Evolutionary conservation across 1,284 basidiomycete genomes (phyloP).

Genomic region (Prillingera fragicola): DNA sequence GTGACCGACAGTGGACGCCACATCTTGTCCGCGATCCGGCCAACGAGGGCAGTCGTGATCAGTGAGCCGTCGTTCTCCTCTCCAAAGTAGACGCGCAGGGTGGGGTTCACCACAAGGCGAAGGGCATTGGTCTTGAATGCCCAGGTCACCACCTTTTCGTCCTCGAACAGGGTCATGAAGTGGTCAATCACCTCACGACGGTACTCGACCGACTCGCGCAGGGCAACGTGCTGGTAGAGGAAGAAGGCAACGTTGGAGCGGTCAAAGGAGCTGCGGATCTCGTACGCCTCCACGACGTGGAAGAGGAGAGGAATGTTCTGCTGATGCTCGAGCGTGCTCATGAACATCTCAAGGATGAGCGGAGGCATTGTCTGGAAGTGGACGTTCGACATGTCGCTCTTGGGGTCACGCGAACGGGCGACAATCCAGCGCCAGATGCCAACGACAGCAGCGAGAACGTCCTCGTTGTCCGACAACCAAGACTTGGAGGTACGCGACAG

Average conservation of each 20-base stretch:
- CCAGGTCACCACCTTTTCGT: conserved; percentile 58
- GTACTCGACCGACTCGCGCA: conserved; percentile 55
- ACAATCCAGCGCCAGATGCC: conserved; percentile 61
- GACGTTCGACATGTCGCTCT: conserved; percentile 47
- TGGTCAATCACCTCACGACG: conserved; percentile 76
- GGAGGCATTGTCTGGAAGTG: conserved; percentile 62
- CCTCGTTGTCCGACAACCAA: conserved; percentile 54
- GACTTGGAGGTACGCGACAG: conserved; percentile 61
- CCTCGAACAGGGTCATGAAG: conserved; percentile 79
- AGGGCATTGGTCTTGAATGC: conserved; percentile 80
- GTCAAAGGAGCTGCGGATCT: conserved; percentile 75
- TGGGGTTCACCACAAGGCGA: conserved; percentile 83
- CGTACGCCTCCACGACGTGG: conserved; percentile 78
- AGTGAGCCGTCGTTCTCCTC: conserved; percentile 40
- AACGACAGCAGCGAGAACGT: conserved; percentile 63
- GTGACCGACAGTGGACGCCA: conserved; percentile 38
- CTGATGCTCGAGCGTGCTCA: conserved; percentile 57
- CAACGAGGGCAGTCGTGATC: conserved; percentile 30
- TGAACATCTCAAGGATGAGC: conserved; percentile 70
- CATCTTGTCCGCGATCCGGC: conserved; percentile 38
- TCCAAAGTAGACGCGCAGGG: conserved; percentile 68
- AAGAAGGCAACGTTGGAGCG: conserved; percentile 76
- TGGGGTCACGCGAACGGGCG: conserved; percentile 33
- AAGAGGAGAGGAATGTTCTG: conserved; percentile 82
- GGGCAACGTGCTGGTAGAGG: conserved; percentile 78